A percentile compares a stretch with the other conserved stretches of the same genome.
Conservation (phyloP, 352 stramenopile species). For the Phytophthora syringae region DNA sequence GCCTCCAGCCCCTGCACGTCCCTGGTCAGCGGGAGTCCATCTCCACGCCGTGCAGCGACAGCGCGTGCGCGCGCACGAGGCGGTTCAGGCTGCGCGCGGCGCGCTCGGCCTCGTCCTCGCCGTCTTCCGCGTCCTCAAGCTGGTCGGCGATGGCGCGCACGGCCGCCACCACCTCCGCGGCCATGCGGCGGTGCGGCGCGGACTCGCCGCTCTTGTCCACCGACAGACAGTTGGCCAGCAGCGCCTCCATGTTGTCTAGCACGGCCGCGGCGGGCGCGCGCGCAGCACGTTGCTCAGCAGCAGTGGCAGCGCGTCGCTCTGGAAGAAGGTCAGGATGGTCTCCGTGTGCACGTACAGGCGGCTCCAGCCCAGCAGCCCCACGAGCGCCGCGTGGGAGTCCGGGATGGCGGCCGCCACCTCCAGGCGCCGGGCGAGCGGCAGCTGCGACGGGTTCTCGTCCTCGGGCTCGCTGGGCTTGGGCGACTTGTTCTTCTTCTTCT, state of each 20-base stretch:
- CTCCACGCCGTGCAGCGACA: constrained; percentile 54
- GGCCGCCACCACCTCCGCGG: constrained; percentile 47
- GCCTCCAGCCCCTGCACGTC: constrained; percentile 63
- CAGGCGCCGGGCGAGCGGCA: constrained; percentile 60
- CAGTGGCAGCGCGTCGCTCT: constrained; percentile 65
- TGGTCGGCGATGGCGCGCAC: constrained; percentile 39
- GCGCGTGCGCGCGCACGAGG: constrained; percentile 52
- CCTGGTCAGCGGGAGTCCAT: constrained; percentile 49
- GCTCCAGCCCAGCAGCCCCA: constrained; percentile 80
- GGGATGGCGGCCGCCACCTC: constrained; percentile 74
- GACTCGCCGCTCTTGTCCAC: constrained; percentile 42
- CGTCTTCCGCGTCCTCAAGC: constrained; percentile 34
- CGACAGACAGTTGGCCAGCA: constrained; percentile 72
- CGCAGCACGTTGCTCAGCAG: constrained; percentile 70
- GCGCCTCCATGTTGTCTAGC: constrained; percentile 60
- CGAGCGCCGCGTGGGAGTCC: constrained; percentile 74
- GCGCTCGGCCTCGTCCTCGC: constrained; percentile 39
- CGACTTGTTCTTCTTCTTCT: constrained; percentile 32
- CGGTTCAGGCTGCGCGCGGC: constrained; percentile 56
- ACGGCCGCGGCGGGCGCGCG: constrained; percentile 36
- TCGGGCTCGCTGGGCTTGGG: constrained; percentile 34
- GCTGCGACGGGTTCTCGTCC: constrained; percentile 40
- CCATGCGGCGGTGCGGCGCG: constrained; percentile 47
- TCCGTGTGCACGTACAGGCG: constrained; percentile 65
- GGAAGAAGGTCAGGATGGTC: constrained; percentile 75